Conservation (phyloP, 306 rosid genomes). For the Glycine latifolia region DNA sequence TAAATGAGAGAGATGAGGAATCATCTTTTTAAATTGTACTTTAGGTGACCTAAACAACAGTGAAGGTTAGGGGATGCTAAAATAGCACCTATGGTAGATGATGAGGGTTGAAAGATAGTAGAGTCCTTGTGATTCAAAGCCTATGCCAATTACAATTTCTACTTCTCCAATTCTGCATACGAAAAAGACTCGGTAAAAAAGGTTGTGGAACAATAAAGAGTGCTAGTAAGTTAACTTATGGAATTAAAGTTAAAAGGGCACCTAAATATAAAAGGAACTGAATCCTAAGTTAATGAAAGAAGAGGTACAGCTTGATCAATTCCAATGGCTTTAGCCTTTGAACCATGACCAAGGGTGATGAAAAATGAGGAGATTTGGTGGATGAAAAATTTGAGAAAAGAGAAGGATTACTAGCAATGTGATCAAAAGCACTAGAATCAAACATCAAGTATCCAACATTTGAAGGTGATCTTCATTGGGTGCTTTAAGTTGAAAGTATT, state of each 20-base stretch:
- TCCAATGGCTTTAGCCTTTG: not conserved
- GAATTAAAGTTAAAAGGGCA: not conserved
- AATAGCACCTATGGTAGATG: not conserved
- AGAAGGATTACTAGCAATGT: not conserved
- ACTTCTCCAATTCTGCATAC: not conserved
- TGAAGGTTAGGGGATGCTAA: not conserved
- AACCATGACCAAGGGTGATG: not conserved
- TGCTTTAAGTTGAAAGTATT: not conserved
- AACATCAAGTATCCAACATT: not conserved
- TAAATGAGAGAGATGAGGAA: not conserved
- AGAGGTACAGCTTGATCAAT: not conserved
- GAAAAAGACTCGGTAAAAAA: not conserved
- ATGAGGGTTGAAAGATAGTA: not conserved
- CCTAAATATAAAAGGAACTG: not conserved
- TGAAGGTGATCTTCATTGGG: not conserved
- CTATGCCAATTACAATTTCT: not conserved
- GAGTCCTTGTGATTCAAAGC: not conserved
- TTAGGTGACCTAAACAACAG: not conserved
- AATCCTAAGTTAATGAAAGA: not conserved
- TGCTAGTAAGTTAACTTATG: not conserved
- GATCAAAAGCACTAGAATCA: slow-evolving; percentile 11
- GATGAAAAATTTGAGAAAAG: not conserved
- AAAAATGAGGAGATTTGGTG: not conserved
- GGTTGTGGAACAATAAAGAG: not conserved
- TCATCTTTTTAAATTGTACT: not conserved